These are phyloP conservation scores for Fusarium oligoseptatum DNA, from an alignment of 2,329 filamentous ascomycete genomes.

Conservation along the genomic window DNA sequence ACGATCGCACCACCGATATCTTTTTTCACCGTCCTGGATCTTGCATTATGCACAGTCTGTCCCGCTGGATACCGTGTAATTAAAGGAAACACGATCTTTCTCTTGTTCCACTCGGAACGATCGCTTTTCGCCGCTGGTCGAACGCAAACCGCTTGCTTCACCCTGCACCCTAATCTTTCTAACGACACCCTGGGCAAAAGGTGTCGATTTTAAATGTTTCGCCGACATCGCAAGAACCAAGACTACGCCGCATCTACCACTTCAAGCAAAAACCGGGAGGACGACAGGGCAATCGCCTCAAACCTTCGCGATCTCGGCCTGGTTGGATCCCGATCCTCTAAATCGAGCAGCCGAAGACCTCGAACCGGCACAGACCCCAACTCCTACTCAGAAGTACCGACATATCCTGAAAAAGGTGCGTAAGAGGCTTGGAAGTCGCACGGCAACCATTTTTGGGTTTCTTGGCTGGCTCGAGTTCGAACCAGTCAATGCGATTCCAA, in stretches of 20 bases:
- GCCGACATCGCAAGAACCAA: constrained; percentile 51
- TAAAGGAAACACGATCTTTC: constrained; percentile 32
- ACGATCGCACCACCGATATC: constrained; percentile 8
- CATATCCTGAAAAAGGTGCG: constrained; percentile 59
- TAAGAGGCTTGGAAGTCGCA: constrained; percentile 2
- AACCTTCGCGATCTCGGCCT: constrained; percentile 49
- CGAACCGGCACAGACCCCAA: constrained; percentile 45
- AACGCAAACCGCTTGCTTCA: constrained; percentile 5
- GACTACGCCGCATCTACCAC: constrained; percentile 40
- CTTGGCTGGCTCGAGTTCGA: neutral
- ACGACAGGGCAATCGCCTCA: constrained; percentile 41
- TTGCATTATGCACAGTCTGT: constrained; percentile 41
- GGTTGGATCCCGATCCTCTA: constrained; percentile 42
- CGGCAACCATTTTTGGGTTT: neutral
- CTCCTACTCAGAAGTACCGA: constrained; percentile 48
- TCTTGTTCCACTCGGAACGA: constrained; percentile 14
- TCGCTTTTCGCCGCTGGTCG: constrained; percentile 14
- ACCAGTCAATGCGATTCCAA: neutral
- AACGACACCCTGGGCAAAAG: constrained; percentile 29
- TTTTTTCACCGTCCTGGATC: constrained; percentile 10
- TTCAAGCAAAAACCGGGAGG: constrained; percentile 35
- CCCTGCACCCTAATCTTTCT: constrained; percentile 7
- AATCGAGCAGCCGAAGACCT: constrained; percentile 41
- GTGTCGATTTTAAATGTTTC: constrained; percentile 54
- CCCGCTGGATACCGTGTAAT: constrained; percentile 35